Percentiles rank a stretch among this genome's conserved stretches.
Evolutionary conservation across 2,329 filamentous ascomycete genomes (phyloP).

Genomic region (Neofusicoccum ribis): DNA sequence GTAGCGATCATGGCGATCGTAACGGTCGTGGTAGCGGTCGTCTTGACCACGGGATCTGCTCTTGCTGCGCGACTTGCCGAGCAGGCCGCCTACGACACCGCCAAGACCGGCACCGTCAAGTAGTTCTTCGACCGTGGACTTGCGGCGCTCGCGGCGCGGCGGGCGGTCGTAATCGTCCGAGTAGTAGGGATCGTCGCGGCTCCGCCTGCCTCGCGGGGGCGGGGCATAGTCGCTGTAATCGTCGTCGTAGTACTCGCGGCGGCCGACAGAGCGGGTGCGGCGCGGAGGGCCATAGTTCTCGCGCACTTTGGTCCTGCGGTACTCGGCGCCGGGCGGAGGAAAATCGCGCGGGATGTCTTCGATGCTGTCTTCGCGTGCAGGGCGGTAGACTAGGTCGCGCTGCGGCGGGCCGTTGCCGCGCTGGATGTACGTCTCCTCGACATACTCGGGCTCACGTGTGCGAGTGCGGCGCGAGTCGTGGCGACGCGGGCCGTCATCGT

Average conservation of each 20-base stretch:
- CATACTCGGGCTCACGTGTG: slow-evolving; percentile 52
- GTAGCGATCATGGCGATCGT: slow-evolving; percentile 45
- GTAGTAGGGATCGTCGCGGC: slow-evolving; percentile 48
- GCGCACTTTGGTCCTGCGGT: slow-evolving; percentile 48
- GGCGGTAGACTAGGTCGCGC: slow-evolving; percentile 52
- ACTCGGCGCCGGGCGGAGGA: slow-evolving; percentile 63
- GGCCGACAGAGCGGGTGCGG: slow-evolving; percentile 65
- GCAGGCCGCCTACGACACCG: slow-evolving; percentile 51
- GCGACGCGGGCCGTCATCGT: slow-evolving; percentile 49
- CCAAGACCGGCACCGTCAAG: slow-evolving; percentile 61
- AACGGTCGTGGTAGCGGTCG: slow-evolving; percentile 36
- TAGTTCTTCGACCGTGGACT: slow-evolving; percentile 63
- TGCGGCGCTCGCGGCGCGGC: slow-evolving; percentile 50
- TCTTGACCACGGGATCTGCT: slow-evolving; percentile 56
- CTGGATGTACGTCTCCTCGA: slow-evolving; percentile 53
- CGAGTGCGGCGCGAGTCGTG: slow-evolving; percentile 37
- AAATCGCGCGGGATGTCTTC: slow-evolving; percentile 87
- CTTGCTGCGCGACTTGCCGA: slow-evolving; percentile 61
- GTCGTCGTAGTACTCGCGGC: slow-evolving; percentile 60
- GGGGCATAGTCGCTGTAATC: slow-evolving; percentile 56
- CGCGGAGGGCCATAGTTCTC: slow-evolving; percentile 52
- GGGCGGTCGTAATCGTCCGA: slow-evolving; percentile 46
- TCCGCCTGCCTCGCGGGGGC: slow-evolving; percentile 43
- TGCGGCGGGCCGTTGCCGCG: slow-evolving; percentile 43
- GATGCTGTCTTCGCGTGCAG: slow-evolving; percentile 72